Evolutionary conservation across 2,329 filamentous ascomycete genomes (phyloP), one percentile per base, ranked within the genome.

Genomic region (Aspergillus sojae): DNA sequence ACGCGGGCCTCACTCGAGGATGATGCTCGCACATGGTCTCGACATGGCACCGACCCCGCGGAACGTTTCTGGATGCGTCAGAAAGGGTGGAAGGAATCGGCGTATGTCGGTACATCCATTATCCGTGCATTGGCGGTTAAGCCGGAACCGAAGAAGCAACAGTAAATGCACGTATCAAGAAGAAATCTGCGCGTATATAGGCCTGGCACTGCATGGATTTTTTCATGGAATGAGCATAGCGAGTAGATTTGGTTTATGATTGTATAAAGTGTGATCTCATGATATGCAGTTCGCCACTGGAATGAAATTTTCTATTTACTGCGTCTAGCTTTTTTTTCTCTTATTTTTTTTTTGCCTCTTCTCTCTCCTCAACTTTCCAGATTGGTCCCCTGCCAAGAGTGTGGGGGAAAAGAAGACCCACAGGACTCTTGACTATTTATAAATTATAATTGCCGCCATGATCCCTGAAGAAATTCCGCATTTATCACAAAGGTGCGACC

Each of bases 61-160:
- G 76, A 78, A 50, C 70, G 76, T 21, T 83, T 83, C 68, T 83
- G 81, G 81, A 72, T 71, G 65, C 71, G 77, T 14, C 81, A 83
- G 71, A 78, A 73, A 34, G 78, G 76, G n/a, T 81, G 80, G 80
- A 71, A 67, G 36, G 80, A 82, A 68, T 75, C 75, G 36, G 75
- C 76, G 2, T 68, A 77, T 62, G 74, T 81, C 5, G 81, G 78
- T 1, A 65, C 75, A 16, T 72, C 74, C 2, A 77, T 82, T 55
- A 81, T 82, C 54, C 73, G 79, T 55, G 71, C 74, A 6, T 70
- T 75, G 61, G 65, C 69, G 21, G 63, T 57, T 4, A 64, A 65
- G 12, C 61, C 62, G 9, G 70, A 66, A 30, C 62, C 60, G 21
- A 80, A 80, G 70, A 79, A 80, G 69, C 61, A 39, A 19, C 52